A percentile compares a stretch with the other conserved stretches of the same genome.
Evolutionary conservation across 306 rosid genomes (phyloP).

Genomic region (Vicia sativa): DNA sequence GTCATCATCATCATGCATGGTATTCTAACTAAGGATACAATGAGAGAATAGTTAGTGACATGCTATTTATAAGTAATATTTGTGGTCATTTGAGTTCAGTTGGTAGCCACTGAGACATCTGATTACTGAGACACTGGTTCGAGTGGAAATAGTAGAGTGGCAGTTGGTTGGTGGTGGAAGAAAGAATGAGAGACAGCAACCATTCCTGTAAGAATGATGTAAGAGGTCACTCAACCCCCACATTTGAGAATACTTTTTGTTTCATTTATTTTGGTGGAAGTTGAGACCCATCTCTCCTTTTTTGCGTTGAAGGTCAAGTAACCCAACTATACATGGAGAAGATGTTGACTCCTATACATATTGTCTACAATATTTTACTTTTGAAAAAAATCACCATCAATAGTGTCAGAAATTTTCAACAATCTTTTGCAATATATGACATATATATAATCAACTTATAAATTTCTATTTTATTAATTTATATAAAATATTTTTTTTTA

Average conservation of each 20-base stretch:
- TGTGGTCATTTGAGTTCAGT: background rate
- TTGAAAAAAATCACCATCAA: no score
- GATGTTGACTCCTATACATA: no score
- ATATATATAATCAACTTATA: no score
- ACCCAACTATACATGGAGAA: background rate
- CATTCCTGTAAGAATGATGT: conserved; percentile 30
- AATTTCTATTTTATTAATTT: no score
- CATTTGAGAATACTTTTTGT: background rate
- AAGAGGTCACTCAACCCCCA: conserved; percentile 38
- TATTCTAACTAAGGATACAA: background rate
- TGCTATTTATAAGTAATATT: conserved; percentile 22
- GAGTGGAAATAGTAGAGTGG: background rate
- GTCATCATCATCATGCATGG: background rate
- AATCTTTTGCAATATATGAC: no score
- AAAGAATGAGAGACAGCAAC: conserved; percentile 22
- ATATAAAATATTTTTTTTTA: no score
- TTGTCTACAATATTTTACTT: background rate
- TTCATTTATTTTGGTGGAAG: conserved; percentile 1
- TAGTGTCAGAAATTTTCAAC: no score
- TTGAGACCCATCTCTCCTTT: background rate
- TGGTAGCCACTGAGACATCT: background rate
- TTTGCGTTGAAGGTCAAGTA: conserved; percentile 21
- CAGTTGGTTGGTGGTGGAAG: conserved; percentile 14
- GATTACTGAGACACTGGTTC: no score
- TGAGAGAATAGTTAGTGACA: background rate